Conservation (phyloP, 305 asterid species). For the Solanum aculeatissimum region DNA sequence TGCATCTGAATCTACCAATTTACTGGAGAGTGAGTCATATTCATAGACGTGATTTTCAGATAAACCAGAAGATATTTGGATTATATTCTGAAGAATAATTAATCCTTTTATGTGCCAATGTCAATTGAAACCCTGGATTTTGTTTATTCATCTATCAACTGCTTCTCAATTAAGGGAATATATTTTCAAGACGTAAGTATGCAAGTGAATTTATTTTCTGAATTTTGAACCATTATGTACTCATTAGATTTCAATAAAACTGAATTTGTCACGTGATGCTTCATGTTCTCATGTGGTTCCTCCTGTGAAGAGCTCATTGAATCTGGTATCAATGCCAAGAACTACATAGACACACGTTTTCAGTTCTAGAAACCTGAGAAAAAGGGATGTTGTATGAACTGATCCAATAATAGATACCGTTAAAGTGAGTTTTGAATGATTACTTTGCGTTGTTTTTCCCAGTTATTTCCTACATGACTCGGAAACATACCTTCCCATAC, state of each 20-base stretch:
- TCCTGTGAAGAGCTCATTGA: neutral
- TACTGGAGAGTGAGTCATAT: neutral
- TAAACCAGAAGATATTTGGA: neutral
- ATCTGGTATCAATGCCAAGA: neutral
- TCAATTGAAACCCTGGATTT: neutral
- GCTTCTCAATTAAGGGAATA: neutral
- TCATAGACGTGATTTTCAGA: neutral
- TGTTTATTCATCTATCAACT: neutral
- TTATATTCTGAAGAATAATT: neutral
- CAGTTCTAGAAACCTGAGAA: neutral
- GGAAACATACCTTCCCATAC: too few species aligned
- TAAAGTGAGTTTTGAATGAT: neutral
- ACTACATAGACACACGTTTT: neutral
- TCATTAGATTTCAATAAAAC: neutral
- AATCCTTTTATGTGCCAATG: neutral
- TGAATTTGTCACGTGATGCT: neutral
- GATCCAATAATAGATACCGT: neutral
- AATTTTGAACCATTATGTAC: neutral
- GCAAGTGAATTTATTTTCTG: neutral
- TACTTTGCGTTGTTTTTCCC: neutral
- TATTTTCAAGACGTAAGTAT: neutral
- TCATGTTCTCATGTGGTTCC: neutral
- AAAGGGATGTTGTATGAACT: neutral
- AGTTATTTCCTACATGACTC: neutral
- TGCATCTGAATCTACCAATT: neutral